Evolutionary conservation across 2,329 filamentous ascomycete genomes (phyloP), one percentile per base, ranked within the genome.

Genomic region (Bipolaris gigantea): DNA sequence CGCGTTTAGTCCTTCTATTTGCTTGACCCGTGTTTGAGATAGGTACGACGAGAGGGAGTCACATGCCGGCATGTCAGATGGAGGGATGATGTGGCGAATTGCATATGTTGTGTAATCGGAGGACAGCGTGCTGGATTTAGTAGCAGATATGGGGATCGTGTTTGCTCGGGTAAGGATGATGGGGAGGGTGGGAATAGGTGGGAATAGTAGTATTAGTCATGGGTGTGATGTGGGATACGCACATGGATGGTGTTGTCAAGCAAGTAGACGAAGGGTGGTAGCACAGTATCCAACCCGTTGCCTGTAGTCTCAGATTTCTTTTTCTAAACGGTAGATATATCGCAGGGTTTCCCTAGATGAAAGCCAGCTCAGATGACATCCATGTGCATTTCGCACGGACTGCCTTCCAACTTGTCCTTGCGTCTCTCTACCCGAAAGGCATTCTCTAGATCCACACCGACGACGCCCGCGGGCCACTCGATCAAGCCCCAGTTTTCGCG

Each of bases 401-500:
- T 61, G 4, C 64, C 66, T 18, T 63, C 56, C 4, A 67, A 34
- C 23, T 45, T 49, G 40, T 67, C 64, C 36, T 58, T 57, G 33
- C 65, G 57, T 13, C 38, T 43, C 11, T 43, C 48, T 4, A 55
- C 52, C 6, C 58, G 49, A 48, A 67, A 63, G 21, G 60, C 57
- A 42, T 61, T 64, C 36, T 65, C 59, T 40, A 70, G 36, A 47
- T 72, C 62, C 13, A 73, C 57, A 10, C 67, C 66, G 15, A 70
- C 50, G 25, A 64, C 63, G 16, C 62, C 55, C 2, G 65, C 69
- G 1, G 70, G 69, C 70, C 70, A 73, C 39, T 61, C 62, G 19
- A 73, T 67, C 43, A 73, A 45, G 35, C 60, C 40, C 68, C 67
- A 68, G 13, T 69, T 62, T 43, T 70, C 69, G 13, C 57, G 50